phyloP scores from a whole-genome alignment of 805 yeast genomes.

The Saccharomycopsis malanga region DNA sequence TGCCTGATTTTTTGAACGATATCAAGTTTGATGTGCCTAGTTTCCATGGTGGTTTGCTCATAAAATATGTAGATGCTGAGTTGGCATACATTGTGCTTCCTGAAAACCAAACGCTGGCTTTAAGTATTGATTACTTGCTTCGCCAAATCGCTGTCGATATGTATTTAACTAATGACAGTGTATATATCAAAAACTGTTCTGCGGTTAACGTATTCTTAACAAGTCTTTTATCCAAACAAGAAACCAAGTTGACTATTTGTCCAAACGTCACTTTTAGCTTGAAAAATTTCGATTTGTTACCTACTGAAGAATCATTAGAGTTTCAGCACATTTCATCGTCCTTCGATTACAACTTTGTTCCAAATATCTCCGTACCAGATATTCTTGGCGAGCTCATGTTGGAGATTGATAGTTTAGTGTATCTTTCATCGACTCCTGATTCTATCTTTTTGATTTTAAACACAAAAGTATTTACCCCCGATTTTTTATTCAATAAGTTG shows the following conservation, averaged over 20 bases:
- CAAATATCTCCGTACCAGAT: background rate
- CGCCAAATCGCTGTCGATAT: background rate
- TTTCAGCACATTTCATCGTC: conserved; percentile 7
- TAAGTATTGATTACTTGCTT: conserved; percentile 1
- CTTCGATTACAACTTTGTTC: conserved; percentile 3
- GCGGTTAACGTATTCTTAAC: background rate
- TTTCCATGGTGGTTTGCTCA: conserved; percentile 1
- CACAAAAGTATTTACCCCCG: conserved; percentile 9
- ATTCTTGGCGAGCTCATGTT: background rate
- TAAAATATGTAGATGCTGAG: background rate
- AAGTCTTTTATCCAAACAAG: too few species aligned
- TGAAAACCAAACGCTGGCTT: background rate
- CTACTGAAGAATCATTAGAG: too few species aligned
- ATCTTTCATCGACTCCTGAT: conserved; percentile 12
- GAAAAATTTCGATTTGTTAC: too few species aligned
- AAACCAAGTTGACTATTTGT: too few species aligned
- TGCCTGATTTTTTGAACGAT: conserved; percentile 8
- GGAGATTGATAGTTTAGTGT: conserved; percentile 8
- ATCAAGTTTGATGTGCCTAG: background rate
- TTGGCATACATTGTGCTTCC: background rate
- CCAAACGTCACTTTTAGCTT: too few species aligned
- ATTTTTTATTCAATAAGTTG: background rate
- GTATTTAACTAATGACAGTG: background rate
- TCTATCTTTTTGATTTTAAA: conserved; percentile 9
- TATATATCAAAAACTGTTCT: background rate